Percentiles rank a stretch among this genome's conserved stretches.
Conservation (phyloP, 2,329 filamentous ascomycete species). For the Fusarium paranaense region DNA sequence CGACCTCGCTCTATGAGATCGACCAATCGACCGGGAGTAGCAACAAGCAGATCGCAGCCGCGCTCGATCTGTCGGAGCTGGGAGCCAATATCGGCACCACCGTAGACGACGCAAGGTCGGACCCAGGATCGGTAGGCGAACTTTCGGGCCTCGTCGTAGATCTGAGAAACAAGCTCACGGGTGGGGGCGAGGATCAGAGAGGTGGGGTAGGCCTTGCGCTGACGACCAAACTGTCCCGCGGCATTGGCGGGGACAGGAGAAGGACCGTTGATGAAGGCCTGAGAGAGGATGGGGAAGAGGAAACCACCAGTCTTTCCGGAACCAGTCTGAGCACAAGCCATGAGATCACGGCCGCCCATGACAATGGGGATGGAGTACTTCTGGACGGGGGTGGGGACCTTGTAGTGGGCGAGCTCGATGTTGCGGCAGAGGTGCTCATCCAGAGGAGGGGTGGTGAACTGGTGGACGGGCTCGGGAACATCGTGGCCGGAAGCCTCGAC, state of each 20-base stretch:
- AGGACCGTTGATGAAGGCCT: conserved; percentile 92
- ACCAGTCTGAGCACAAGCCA: conserved; percentile 99
- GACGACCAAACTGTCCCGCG: conserved; percentile 83
- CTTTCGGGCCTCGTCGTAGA: conserved; percentile 97
- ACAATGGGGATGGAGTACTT: conserved; percentile 99
- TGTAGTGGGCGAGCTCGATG: conserved; percentile 95
- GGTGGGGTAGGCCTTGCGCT: conserved; percentile 97
- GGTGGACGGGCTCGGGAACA: conserved; percentile 89
- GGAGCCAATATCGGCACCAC: conserved; percentile 97
- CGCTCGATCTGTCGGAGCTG: conserved; percentile 98
- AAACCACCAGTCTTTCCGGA: conserved; percentile 99
- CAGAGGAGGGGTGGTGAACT: conserved; percentile 94
- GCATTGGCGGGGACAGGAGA: conserved; percentile 73
- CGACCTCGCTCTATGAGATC: conserved; percentile 98
- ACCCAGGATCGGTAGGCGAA: conserved; percentile 99
- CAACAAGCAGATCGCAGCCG: conserved; percentile 95
- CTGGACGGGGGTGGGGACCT: conserved; percentile 95
- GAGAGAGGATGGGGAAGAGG: conserved; percentile 98
- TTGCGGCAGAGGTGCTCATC: conserved; percentile 94
- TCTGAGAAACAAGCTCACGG: conserved; percentile 98
- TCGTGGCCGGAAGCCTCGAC: conserved; percentile 96
- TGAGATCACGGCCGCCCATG: conserved; percentile 96
- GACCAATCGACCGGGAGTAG: conserved; percentile 95
- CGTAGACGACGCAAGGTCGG: conserved; percentile 97
- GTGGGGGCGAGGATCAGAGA: conserved; percentile 96